A percentile compares a stretch with the other conserved stretches of the same genome.
phyloP scores from a whole-genome alignment of 345 rosid genomes.

The Citrus sinensis region DNA sequence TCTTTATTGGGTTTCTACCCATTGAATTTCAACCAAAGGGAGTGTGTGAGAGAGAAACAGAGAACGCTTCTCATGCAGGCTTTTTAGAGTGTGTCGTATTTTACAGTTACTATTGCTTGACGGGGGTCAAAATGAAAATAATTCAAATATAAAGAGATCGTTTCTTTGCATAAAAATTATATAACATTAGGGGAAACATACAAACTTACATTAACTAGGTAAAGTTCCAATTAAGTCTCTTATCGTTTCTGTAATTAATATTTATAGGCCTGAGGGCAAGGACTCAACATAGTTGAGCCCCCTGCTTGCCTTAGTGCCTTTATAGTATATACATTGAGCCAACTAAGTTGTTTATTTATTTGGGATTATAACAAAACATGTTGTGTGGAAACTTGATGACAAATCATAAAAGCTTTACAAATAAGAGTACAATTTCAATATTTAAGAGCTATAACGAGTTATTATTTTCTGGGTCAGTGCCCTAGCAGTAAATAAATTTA shows the following conservation, averaged over 20 bases:
- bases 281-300: background rate
- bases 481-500: constrained; percentile 14
- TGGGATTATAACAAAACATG: too few species aligned
- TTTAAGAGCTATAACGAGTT: background rate
- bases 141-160: background rate
- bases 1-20: constrained; percentile 21
- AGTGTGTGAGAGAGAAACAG: background rate
- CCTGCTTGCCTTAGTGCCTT: background rate
- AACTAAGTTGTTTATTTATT: too few species aligned
- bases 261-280: background rate
- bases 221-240: background rate
- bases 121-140: background rate
- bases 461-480: background rate
- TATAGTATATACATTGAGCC: background rate
- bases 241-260: too few species aligned
- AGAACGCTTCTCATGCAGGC: background rate
- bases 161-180: too few species aligned
- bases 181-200: background rate
- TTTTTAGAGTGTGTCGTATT: constrained; percentile 12
- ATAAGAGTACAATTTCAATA: background rate
- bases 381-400: background rate
- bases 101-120: background rate
- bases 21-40: background rate
- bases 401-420: background rate
- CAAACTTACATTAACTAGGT: background rate